Conservation (phyloP, 75 land plant species). For the Larix kaempferi region DNA sequence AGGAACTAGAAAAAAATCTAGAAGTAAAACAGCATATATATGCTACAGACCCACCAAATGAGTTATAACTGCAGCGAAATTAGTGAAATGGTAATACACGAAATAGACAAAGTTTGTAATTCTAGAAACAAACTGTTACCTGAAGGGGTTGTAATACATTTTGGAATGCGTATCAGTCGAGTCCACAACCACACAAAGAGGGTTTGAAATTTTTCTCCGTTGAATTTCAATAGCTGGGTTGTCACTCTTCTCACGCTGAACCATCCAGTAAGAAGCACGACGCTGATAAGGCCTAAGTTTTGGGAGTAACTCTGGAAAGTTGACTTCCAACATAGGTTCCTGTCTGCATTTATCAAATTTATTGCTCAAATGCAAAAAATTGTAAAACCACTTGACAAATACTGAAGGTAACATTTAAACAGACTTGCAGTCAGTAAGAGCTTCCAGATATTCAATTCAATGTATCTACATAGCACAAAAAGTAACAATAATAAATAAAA, state of each 20-base stretch:
- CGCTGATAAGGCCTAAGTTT: constrained; percentile 88
- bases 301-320: constrained; percentile 62
- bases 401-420: not conserved
- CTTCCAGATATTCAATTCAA: not conserved
- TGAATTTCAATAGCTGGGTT: not conserved
- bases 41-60: no score
- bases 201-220: constrained; percentile 23
- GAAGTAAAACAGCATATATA: no score
- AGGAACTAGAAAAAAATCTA: no score
- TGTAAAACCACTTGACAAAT: not conserved
- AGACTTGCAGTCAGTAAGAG: not conserved
- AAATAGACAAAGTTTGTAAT: no score
- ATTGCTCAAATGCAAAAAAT: constrained; percentile 1
- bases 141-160: constrained; percentile 90
- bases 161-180: constrained; percentile 37
- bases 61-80: no score
- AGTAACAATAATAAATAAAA: not conserved
- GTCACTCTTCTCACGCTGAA: constrained; percentile 57
- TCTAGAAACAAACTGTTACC: constrained; percentile 30
- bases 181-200: constrained; percentile 65
- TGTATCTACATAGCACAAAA: not conserved
- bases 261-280: constrained; percentile 96
- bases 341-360: constrained; percentile 33
- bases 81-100: no score
- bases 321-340: constrained; percentile 57